Evolutionary conservation across 2,329 filamentous ascomycete genomes (phyloP), one percentile per base, ranked within the genome.

Genomic region (Rhytidhysteron rufulum): DNA sequence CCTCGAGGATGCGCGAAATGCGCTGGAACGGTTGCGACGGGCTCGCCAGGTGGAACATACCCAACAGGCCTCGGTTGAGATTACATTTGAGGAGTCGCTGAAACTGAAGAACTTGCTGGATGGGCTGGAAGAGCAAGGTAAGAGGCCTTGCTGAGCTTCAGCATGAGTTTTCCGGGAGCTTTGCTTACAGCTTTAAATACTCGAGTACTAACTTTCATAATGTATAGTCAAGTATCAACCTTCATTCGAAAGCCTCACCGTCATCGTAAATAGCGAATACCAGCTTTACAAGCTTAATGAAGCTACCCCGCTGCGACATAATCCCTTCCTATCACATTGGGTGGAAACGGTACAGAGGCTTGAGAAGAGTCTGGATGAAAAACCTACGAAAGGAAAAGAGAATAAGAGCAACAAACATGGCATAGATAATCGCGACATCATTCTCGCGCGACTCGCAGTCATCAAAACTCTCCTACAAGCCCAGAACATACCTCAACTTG

Each of bases 261-360:
- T 55, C 6, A 42, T 66, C 13, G 39, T 66, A 10, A 61, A 63
- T 31, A 59, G 58, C 57, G 63, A 67, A 45, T 63, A 61, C 41
- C 50, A 51, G 20, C 56, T 68, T 16, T 66, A 55, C 53, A 41
- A 41, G 11, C 38, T 63, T 43, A 59, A 63, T 30, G 45, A 54
- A 24, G 34, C 39, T 4, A 63, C 53, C 2, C 50, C 56, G 13
- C 48, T 68, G 5, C 47, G 53, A 21, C 42, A 55, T 32, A 67
- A 68, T 30, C 65, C 66, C 2, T 68, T 65, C 43, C 51, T 69
- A 16, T 54, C 57, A 4, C 63, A 68, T 36, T 69, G 66, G 66
- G 58, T 69, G 30, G 62, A 67, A 45, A 53, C 58, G 1, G 40
- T 65, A 4, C 50, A 56, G 40, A 40, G 50, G 4, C 45, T 55